These are phyloP conservation scores for Aureobasidium zeae DNA, from an alignment of 2,329 filamentous ascomycete species.

Conservation along the genomic window DNA sequence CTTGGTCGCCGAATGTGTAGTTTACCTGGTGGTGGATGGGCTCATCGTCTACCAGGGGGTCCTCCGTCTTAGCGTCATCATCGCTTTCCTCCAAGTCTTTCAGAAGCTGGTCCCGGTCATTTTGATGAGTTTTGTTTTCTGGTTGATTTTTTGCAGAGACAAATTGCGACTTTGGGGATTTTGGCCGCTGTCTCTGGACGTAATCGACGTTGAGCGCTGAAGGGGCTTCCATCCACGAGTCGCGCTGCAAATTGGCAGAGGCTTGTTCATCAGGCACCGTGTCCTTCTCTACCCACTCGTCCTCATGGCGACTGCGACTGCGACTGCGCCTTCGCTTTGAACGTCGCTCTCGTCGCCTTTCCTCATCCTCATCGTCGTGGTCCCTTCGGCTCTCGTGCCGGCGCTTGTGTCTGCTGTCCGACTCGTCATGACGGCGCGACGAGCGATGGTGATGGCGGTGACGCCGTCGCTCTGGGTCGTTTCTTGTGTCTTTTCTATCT, in stretches of 20 bases:
- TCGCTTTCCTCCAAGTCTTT: constrained; percentile 52
- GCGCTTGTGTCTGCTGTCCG: constrained; percentile 49
- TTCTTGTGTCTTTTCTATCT: constrained; percentile 31
- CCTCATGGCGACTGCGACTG: constrained; percentile 29
- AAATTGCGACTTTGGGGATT: constrained; percentile 36
- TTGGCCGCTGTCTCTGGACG: constrained; percentile 52
- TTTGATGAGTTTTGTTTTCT: constrained; percentile 63
- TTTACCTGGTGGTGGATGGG: constrained; percentile 54
- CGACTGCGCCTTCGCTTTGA: constrained; percentile 24
- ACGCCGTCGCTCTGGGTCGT: constrained; percentile 30
- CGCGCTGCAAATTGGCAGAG: constrained; percentile 49
- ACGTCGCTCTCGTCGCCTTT: constrained; percentile 30
- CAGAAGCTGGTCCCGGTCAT: constrained; percentile 70
- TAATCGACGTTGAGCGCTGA: constrained; percentile 79
- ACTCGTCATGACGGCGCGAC: constrained; percentile 33
- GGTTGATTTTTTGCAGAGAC: constrained; percentile 48
- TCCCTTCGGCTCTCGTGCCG: constrained; percentile 43
- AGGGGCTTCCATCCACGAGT: constrained; percentile 91
- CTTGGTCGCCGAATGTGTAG: constrained; percentile 82
- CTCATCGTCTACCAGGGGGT: constrained; percentile 37
- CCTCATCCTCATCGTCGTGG: no score
- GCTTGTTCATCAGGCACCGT: constrained; percentile 36
- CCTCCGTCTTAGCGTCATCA: constrained; percentile 34
- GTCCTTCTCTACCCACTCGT: constrained; percentile 37
- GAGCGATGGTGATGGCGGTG: constrained; percentile 44